A percentile compares a stretch with the other conserved stretches of the same genome.
phyloP scores from a whole-genome alignment of 2,329 filamentous ascomycete species.

The Paecilomyces dactylethromorphus region DNA sequence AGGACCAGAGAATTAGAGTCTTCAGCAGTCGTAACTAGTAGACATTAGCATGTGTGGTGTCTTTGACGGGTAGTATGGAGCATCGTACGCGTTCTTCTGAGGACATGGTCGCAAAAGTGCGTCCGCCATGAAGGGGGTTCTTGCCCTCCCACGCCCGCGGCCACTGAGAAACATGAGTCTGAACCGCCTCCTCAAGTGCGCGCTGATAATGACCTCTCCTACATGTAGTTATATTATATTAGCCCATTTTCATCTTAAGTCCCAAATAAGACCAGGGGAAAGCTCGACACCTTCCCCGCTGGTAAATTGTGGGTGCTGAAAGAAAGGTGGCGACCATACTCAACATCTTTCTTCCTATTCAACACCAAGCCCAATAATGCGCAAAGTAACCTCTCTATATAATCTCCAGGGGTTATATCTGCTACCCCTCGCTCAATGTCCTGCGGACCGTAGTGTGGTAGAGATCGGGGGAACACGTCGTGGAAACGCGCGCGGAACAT shows the following conservation, averaged over 20 bases:
- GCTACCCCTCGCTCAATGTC: slow-evolving; percentile 85
- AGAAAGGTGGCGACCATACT: slow-evolving; percentile 58
- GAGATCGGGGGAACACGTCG: slow-evolving; percentile 79
- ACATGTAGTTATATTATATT: slow-evolving; percentile 13
- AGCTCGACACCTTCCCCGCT: background rate
- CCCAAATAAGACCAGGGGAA: background rate
- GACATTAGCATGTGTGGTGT: slow-evolving; percentile 7
- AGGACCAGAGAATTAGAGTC: slow-evolving; percentile 78
- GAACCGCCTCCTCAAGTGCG: slow-evolving; percentile 87
- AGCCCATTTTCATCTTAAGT: slow-evolving; percentile 18
- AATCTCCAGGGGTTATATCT: slow-evolving; percentile 70
- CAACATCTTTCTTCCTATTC: slow-evolving; percentile 97
- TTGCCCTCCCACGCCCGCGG: slow-evolving; percentile 72
- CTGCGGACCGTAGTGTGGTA: slow-evolving; percentile 86
- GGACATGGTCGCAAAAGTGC: slow-evolving; percentile 74
- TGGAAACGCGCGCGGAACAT: slow-evolving; percentile 95
- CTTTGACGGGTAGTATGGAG: slow-evolving; percentile 1
- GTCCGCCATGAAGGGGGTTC: slow-evolving; percentile 75
- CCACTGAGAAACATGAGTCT: slow-evolving; percentile 83
- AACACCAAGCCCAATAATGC: slow-evolving; percentile 79
- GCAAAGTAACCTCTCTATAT: slow-evolving; percentile 83
- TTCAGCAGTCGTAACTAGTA: slow-evolving; percentile 72
- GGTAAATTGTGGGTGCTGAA: background rate
- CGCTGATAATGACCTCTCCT: slow-evolving; percentile 90
- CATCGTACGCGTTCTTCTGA: slow-evolving; percentile 68